Evolutionary conservation across 2,329 filamentous ascomycete species (phyloP).

Genomic region (Paramyrothecium sp.): DNA sequence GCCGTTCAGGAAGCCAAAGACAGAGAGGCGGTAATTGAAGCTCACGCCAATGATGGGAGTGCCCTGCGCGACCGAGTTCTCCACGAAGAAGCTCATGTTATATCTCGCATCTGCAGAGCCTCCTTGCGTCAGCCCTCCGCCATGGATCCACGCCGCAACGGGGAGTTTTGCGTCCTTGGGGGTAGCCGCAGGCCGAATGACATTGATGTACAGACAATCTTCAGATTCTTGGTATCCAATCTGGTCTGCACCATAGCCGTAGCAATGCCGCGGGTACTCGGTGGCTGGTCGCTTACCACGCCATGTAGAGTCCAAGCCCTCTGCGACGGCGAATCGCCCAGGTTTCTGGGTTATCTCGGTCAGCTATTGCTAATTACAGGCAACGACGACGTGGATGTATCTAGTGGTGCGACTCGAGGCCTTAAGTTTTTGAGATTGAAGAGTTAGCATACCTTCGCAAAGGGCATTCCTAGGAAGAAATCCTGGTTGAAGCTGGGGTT

Average conservation of each 20-base stretch:
- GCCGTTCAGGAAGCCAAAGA: conserved; percentile 44
- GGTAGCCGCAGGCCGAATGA: neutral
- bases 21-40: conserved; percentile 23
- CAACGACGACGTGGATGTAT: neutral
- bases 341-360: neutral
- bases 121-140: neutral
- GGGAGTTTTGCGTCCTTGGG: neutral
- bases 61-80: conserved; percentile 1
- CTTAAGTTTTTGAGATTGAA: neutral
- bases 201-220: conserved; percentile 4
- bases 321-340: conserved; percentile 4
- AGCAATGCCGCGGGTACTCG: conserved; percentile 42
- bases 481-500: conserved; percentile 39
- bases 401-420: neutral
- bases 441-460: conserved; percentile 28
- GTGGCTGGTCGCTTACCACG: conserved; percentile 37
- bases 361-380: neutral
- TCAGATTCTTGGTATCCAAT: conserved; percentile 5
- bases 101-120: neutral
- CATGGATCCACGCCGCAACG: neutral
- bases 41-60: conserved; percentile 3
- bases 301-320: conserved; percentile 44
- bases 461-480: conserved; percentile 49
- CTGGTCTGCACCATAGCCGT: conserved; percentile 40
- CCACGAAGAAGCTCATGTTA: conserved; percentile 1